Percentiles rank a stretch among this genome's conserved stretches.
Conservation (phyloP, 306 rosid species). For the Arachis hypogaea region DNA sequence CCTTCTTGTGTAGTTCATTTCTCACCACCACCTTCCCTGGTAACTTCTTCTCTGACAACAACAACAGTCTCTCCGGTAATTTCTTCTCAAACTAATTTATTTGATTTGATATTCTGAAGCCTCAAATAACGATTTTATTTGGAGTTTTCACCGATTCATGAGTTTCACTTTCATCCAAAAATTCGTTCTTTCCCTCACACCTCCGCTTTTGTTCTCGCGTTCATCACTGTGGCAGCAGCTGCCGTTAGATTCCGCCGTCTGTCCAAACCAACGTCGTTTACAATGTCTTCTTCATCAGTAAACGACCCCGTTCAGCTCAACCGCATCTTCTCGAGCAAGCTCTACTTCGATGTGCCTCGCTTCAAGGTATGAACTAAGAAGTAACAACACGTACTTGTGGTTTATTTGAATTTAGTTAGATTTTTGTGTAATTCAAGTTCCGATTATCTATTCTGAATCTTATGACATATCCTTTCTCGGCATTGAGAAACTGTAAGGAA, state of each 20-base stretch:
- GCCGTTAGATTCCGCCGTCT: conserved; percentile 19
- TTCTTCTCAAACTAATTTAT: too few relatives aligned
- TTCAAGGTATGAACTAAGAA: conserved; percentile 60
- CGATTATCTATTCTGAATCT: conserved; percentile 67
- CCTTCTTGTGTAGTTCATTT: too few relatives aligned
- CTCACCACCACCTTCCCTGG: too few relatives aligned
- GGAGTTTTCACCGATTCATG: background rate
- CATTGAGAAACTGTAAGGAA: too few relatives aligned
- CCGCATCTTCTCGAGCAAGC: conserved; percentile 83
- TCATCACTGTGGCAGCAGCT: conserved; percentile 4
- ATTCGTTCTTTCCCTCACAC: background rate
- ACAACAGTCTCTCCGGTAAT: too few relatives aligned
- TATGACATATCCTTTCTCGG: too few relatives aligned
- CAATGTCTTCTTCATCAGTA: conserved; percentile 61
- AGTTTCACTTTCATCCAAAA: conserved; percentile 19
- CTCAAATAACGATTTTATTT: too few relatives aligned
- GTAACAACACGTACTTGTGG: background rate
- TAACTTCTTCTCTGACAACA: too few relatives aligned
- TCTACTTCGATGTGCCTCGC: conserved; percentile 67
- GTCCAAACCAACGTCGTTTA: background rate
- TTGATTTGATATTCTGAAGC: too few relatives aligned
- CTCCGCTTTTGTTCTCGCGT: conserved; percentile 6
- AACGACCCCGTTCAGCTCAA: conserved; percentile 49
- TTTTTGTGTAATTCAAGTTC: conserved; percentile 62
- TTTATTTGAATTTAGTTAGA: conserved; percentile 1